Conservation (phyloP, 108 stramenopile genomes). For the Stephanodiscus minutulus region DNA sequence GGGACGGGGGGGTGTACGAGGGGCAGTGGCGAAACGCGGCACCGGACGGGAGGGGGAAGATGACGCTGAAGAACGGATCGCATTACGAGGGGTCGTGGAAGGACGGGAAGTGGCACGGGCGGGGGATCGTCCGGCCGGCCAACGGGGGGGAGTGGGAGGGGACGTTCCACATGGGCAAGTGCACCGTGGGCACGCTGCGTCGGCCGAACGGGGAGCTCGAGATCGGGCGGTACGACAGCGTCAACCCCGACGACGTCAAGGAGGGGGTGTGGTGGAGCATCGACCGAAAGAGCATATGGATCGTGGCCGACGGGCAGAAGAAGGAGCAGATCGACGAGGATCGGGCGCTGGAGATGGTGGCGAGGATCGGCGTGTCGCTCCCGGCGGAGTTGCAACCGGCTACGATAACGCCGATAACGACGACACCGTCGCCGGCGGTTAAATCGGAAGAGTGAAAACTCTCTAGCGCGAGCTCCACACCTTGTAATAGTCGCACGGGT, state of each 20-base stretch:
- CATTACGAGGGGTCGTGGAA: constrained; percentile 52
- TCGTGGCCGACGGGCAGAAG: constrained; percentile 40
- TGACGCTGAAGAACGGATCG: constrained; percentile 48
- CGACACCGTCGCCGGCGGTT: background rate
- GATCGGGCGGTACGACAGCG: constrained; percentile 49
- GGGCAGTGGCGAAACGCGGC: constrained; percentile 56
- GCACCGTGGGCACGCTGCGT: constrained; percentile 41
- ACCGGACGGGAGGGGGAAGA: constrained; percentile 53
- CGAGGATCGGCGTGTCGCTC: constrained; percentile 32
- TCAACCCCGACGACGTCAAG: constrained; percentile 52
- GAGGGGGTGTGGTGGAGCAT: constrained; percentile 56
- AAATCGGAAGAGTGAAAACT: constrained; percentile 5
- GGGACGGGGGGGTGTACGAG: constrained; percentile 55
- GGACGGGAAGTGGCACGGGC: constrained; percentile 54
- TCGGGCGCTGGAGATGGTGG: constrained; percentile 34
- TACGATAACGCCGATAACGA: constrained; percentile 1
- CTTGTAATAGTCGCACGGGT: too few species aligned
- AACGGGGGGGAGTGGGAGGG: constrained; percentile 53
- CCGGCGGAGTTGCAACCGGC: constrained; percentile 25
- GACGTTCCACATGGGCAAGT: constrained; percentile 35
- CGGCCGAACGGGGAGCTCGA: constrained; percentile 49
- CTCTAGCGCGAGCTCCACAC: too few species aligned
- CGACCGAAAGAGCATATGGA: constrained; percentile 33
- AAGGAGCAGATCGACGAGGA: constrained; percentile 31
- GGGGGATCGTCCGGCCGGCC: constrained; percentile 47